phyloP scores from a whole-genome alignment of 495 filamentous ascomycete genomes.

The Chaetomium tenue region DNA sequence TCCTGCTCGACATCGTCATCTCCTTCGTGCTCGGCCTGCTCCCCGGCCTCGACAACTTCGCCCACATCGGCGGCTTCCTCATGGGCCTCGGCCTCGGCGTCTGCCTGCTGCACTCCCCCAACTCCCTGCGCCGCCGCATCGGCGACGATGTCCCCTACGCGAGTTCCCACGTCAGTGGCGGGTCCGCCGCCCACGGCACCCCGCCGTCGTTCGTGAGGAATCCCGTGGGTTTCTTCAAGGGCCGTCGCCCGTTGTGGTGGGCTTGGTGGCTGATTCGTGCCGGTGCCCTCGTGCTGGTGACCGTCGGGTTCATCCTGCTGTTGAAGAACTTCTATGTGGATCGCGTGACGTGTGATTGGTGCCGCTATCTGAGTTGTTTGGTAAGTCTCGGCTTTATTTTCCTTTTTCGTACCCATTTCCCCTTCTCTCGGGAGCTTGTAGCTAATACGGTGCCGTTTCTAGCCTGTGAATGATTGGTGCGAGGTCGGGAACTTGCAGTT shows the following conservation, averaged over 20 bases:
- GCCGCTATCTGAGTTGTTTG: conserved; percentile 89
- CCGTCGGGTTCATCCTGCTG: conserved; percentile 80
- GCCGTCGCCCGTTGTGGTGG: conserved; percentile 92
- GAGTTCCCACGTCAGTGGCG: conserved; percentile 38
- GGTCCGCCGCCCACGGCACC: conserved; percentile 41
- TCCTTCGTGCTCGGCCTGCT: conserved; percentile 91
- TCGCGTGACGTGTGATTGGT: conserved; percentile 77
- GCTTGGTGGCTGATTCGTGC: conserved; percentile 90
- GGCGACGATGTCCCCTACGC: conserved; percentile 59
- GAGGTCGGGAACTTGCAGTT: conserved; percentile 57
- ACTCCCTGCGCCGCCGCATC: conserved; percentile 71
- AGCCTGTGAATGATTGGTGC: conserved; percentile 80
- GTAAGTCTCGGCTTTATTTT: conserved; percentile 62
- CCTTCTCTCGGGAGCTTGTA: background rate
- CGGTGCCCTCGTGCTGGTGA: conserved; percentile 70
- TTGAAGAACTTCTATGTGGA: conserved; percentile 87
- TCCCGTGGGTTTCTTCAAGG: conserved; percentile 83
- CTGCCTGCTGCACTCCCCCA: conserved; percentile 82
- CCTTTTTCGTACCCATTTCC: background rate
- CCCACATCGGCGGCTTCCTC: conserved; percentile 92
- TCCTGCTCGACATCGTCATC: conserved; percentile 78
- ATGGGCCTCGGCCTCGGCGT: conserved; percentile 88
- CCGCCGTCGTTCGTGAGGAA: conserved; percentile 61
- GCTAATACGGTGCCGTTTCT: conserved; percentile 20
- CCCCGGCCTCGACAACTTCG: conserved; percentile 94